These are phyloP conservation scores for Blumeria hordei DNA, from an alignment of 2,329 filamentous ascomycete genomes.

Conservation along the genomic window DNA sequence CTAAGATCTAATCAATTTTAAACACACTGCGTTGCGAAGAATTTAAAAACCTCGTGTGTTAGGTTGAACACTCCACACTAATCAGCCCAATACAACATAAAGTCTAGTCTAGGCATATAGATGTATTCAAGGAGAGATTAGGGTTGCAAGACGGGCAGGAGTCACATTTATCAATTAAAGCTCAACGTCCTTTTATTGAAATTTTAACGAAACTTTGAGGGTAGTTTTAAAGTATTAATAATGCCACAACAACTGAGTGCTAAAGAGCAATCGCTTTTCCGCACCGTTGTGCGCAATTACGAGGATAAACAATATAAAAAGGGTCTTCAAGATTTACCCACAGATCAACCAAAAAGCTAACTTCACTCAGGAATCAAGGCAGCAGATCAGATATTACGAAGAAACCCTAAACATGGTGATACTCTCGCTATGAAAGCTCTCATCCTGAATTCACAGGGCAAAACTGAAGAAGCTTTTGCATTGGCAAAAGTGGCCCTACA, in stretches of 20 bases:
- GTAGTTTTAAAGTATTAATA: constrained; percentile 3
- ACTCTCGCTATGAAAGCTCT: constrained; percentile 98
- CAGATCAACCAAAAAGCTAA: constrained; percentile 5
- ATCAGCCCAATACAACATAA: no score
- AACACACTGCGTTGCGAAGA: no score
- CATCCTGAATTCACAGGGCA: constrained; percentile 80
- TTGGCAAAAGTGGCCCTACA: constrained; percentile 80
- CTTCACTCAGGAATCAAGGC: constrained; percentile 49
- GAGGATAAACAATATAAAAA: constrained; percentile 98
- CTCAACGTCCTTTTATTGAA: no score
- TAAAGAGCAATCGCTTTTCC: constrained; percentile 87
- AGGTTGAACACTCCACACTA: no score
- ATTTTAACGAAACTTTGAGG: no score
- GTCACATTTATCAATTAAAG: no score
- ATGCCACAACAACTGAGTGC: constrained; percentile 55
- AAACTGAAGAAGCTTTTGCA: constrained; percentile 80
- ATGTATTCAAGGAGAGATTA: no score
- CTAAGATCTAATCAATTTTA: no score
- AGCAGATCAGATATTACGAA: constrained; percentile 87
- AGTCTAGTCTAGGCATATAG: no score
- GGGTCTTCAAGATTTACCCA: constrained; percentile 19
- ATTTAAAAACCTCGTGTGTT: no score
- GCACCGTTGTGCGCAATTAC: constrained; percentile 84
- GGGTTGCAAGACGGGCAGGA: no score
- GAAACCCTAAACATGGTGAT: constrained; percentile 88